A percentile compares a stretch with the other conserved stretches of the same genome.
Evolutionary conservation across 2,329 filamentous ascomycete species (phyloP).

Genomic region (Hymenoscyphus infarciens): DNA sequence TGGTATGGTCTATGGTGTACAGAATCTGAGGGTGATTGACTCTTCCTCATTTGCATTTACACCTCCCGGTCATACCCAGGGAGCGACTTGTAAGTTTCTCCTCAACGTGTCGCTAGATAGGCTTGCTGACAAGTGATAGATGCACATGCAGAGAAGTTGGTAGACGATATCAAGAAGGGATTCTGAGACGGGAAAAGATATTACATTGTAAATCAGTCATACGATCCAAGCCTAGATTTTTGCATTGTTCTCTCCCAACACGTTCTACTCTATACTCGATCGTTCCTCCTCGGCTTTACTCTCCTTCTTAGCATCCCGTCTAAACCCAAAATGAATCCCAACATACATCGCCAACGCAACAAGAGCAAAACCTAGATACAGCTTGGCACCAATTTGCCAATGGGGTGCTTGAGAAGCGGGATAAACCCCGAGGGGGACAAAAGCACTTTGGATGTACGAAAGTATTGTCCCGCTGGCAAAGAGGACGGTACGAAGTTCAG

Average conservation of each 20-base stretch:
- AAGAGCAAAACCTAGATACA: not conserved
- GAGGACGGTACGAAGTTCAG: conserved; percentile 14
- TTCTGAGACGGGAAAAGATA: not conserved
- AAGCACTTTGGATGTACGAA: conserved; percentile 13
- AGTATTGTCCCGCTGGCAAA: conserved; percentile 14
- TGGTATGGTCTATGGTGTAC: not conserved
- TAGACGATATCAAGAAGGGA: not conserved
- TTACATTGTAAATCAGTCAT: no score
- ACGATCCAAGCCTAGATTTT: no score
- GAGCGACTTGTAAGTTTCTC: not conserved
- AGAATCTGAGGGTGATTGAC: not conserved
- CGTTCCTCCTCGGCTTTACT: not conserved
- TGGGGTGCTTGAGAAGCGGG: conserved; percentile 11
- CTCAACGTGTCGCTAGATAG: not conserved
- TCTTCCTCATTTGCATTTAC: not conserved
- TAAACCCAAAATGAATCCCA: conserved; percentile 12
- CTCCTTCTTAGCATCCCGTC: conserved; percentile 8
- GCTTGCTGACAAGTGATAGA: not conserved
- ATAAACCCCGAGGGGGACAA: conserved; percentile 12
- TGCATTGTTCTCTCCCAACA: no score
- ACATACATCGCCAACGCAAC: conserved; percentile 9
- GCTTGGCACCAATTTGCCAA: not conserved
- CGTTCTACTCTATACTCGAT: no score
- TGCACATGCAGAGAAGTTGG: not conserved
- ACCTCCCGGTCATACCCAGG: not conserved